These are phyloP conservation scores for Vaucheria bursata DNA, from an alignment of 352 stramenopile genomes.

Conservation along the genomic window DNA sequence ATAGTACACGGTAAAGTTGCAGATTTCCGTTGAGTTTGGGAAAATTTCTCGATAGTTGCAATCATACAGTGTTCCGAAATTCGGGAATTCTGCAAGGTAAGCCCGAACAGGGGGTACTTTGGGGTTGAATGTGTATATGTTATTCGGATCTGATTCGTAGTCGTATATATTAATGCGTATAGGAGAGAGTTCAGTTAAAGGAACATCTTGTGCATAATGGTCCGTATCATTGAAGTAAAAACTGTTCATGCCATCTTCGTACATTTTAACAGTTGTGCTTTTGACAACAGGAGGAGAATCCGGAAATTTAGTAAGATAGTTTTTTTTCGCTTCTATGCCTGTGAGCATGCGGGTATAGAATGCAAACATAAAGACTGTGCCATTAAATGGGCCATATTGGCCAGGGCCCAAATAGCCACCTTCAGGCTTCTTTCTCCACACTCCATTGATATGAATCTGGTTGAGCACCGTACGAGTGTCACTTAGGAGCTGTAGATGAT, in stretches of 20 bases:
- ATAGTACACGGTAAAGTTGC: not conserved
- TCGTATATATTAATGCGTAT: not conserved
- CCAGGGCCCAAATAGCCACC: too few relatives aligned
- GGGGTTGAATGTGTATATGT: not conserved
- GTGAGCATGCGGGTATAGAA: not conserved
- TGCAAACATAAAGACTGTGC: too few relatives aligned
- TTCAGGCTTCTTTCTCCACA: too few relatives aligned
- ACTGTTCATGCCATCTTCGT: not conserved
- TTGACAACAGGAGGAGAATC: not conserved
- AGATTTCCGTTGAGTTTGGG: not conserved
- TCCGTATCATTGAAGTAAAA: not conserved
- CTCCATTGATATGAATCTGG: too few relatives aligned
- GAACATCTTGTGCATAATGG: not conserved
- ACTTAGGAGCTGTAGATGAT: too few relatives aligned
- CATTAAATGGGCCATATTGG: too few relatives aligned
- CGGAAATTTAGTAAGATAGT: not conserved
- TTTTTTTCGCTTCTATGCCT: not conserved
- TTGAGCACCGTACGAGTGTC: too few relatives aligned
- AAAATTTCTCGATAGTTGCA: not conserved
- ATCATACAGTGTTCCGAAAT: not conserved
- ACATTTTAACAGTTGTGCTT: not conserved
- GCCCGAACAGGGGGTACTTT: not conserved
- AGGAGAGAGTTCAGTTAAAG: not conserved
- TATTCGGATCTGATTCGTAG: not conserved
- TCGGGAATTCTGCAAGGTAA: not conserved